Conservation (phyloP, 2,329 filamentous ascomycete species). For the Lachnellula subtilissima region DNA sequence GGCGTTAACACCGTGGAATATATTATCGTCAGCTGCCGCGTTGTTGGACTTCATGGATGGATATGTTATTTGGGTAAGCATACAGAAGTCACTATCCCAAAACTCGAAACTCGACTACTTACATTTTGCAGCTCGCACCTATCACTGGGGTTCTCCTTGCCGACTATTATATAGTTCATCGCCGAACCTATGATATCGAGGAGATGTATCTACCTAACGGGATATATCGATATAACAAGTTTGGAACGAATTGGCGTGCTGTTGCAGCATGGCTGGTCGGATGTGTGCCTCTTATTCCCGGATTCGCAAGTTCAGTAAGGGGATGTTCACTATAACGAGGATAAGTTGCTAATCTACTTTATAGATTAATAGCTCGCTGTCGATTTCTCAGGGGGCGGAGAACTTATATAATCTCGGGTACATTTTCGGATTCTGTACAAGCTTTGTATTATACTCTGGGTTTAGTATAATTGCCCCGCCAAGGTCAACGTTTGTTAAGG, state of each 20-base stretch:
- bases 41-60: slow-evolving; percentile 25
- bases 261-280: slow-evolving; percentile 8
- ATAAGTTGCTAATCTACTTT: background rate
- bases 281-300: slow-evolving; percentile 6
- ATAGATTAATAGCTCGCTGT: background rate
- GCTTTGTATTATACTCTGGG: background rate
- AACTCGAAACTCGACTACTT: background rate
- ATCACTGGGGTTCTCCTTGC: slow-evolving; percentile 14
- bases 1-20: slow-evolving; percentile 42
- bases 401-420: background rate
- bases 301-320: background rate
- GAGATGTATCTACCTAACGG: slow-evolving; percentile 7
- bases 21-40: slow-evolving; percentile 27
- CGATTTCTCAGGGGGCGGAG: background rate
- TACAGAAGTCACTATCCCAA: background rate
- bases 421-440: background rate
- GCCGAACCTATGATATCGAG: slow-evolving; percentile 2
- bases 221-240: slow-evolving; percentile 10
- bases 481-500: background rate
- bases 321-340: background rate
- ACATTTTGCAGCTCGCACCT: slow-evolving; percentile 25
- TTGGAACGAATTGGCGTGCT: slow-evolving; percentile 13
- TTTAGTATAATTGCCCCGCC: background rate
- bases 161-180: slow-evolving; percentile 12
- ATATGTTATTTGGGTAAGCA: slow-evolving; percentile 26